Evolutionary conservation across 768 basidiomycete genomes (phyloP).

Genomic region (Pulveroboletus ravenelii): DNA sequence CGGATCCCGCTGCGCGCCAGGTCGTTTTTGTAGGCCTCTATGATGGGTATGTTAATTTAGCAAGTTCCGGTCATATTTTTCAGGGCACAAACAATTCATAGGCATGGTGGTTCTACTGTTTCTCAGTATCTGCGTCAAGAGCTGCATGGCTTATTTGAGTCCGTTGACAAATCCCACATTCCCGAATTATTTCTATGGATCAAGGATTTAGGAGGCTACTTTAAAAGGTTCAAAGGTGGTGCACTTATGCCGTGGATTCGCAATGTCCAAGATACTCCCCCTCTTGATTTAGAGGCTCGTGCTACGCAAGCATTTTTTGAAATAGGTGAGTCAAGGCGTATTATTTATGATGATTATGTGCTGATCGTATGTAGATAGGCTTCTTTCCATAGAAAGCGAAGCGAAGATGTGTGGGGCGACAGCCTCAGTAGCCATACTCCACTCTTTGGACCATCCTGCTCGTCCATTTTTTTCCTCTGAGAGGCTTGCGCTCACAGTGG

Average conservation of each 20-base stretch:
- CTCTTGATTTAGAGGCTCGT: conserved; percentile 77
- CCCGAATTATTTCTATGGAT: conserved; percentile 75
- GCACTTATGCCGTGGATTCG: conserved; percentile 64
- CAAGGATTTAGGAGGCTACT: conserved; percentile 83
- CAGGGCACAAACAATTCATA: conserved; percentile 29
- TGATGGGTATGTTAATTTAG: conserved; percentile 61
- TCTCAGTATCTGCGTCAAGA: conserved; percentile 83
- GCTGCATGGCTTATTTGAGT: conserved; percentile 80
- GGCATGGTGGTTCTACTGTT: conserved; percentile 89
- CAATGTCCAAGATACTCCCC: conserved; percentile 25
- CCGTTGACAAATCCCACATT: conserved; percentile 63
- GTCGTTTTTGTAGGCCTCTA: conserved; percentile 87
- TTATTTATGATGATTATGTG: conserved; percentile 1
- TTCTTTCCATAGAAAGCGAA: conserved; percentile 61
- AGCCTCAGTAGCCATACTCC: conserved; percentile 86
- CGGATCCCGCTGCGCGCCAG: conserved; percentile 60
- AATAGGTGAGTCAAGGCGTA: conserved; percentile 38
- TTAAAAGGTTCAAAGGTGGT: conserved; percentile 83
- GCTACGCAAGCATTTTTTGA: conserved; percentile 85
- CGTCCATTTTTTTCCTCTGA: conserved; percentile 81
- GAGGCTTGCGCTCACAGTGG: conserved; percentile 75
- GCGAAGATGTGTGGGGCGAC: conserved; percentile 84
- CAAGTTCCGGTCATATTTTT: not conserved
- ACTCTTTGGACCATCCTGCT: conserved; percentile 77
- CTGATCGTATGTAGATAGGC: conserved; percentile 49